Evolutionary conservation across 371 early-diverging fungal genomes (phyloP), one percentile per base, ranked within the genome.

Genomic region (Conidiobolus incongruus): DNA sequence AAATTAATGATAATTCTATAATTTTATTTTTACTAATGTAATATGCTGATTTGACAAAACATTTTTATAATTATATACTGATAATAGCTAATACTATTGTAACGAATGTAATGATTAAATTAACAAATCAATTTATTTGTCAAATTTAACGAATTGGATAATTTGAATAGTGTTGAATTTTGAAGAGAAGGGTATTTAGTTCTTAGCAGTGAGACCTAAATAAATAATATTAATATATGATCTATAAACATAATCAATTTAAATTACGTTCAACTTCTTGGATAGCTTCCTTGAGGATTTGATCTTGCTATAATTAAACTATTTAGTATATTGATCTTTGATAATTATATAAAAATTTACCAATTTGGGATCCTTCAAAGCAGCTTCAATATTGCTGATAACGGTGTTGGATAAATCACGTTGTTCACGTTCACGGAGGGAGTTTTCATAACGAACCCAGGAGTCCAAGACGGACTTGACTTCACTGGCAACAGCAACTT

Each of bases 381-480:
- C 70, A 54, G 63, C 66, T 56, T 77, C 72, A 58, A 91, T 72
- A 61, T 71, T 77, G 56, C 69, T 75, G 53, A 94, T 84, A 63
- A 94, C 80, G 53, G 67, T 63, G 45, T 72, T 67, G 47, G 83
- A 48, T n/a, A n/a, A n/a, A n/a, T n/a, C n/a, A n/a, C n/a, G n/a
- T n/a, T n/a, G n/a, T n/a, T n/a, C n/a, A n/a, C 70, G 75, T 60
- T 91, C 91, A 59, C 95, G 88, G 48, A 94, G 66, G 29, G 68
- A 67, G 54, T 79, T 68, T 66, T 94, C 92, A 56, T 91, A 82
- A 55, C 94, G 91, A 38, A 91, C 92, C 92, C 92, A 91, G 37
- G 81, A 75, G 62, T 94, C 94, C 22, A 94, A 66, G 48, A 82
- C 80, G 20, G 68, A 29, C 75, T 88, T 88, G 59, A 82, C 72